Percentiles rank a stretch among this genome's conserved stretches.
Conservation (phyloP, 257 asterid species). For the Capsicum rhomboideum region DNA sequence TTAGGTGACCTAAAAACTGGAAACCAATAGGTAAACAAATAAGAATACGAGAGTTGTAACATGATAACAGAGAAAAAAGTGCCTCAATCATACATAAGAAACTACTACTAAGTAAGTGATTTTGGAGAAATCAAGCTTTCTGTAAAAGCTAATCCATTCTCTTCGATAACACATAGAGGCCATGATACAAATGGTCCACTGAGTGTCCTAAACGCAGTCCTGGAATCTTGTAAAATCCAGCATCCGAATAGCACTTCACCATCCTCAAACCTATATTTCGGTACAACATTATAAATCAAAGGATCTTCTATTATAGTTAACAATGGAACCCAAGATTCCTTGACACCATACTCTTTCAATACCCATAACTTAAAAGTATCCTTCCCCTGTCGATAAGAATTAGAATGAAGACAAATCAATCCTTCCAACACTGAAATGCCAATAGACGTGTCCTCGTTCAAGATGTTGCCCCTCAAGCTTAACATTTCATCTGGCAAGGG, state of each 20-base stretch:
- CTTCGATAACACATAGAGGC: not conserved
- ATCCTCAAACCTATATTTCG: not conserved
- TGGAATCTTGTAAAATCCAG: not conserved
- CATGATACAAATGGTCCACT: not conserved
- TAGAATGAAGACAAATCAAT: not conserved
- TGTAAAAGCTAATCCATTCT: not conserved
- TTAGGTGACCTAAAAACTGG: too few species aligned
- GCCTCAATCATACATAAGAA: not conserved
- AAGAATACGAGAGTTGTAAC: not conserved
- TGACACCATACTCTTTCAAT: too few species aligned
- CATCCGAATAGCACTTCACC: not conserved
- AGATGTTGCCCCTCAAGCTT: not conserved
- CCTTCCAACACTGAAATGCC: not conserved
- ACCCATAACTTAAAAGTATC: not conserved
- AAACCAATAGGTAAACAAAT: not conserved
- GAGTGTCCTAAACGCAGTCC: not conserved
- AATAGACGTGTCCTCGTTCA: too few species aligned
- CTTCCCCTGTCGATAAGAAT: not conserved
- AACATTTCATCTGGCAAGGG: not conserved
- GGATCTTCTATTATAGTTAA: not conserved
- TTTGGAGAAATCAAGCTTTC: not conserved
- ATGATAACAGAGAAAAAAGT: not conserved
- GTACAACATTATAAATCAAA: not conserved
- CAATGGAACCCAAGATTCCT: not conserved
- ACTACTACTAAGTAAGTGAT: not conserved